These are phyloP conservation scores for Serendipita sp. DNA, from an alignment of 1,284 basidiomycete genomes.

Conservation along the genomic window DNA sequence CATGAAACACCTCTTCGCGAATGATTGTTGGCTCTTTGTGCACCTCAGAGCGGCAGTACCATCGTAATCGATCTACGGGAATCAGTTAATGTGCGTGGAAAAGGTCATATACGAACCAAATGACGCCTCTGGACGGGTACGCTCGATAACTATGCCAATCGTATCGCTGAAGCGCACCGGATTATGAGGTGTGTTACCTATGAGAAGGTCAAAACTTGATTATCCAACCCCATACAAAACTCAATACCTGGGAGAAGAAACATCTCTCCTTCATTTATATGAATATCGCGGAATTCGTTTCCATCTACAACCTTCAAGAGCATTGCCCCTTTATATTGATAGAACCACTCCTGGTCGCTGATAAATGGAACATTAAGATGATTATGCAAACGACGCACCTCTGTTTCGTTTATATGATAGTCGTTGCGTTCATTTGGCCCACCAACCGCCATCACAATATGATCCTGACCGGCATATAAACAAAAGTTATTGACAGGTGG, in stretches of 20 bases:
- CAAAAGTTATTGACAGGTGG: slow-evolving; percentile 89
- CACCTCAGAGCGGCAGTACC: slow-evolving; percentile 73
- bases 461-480: slow-evolving; percentile 72
- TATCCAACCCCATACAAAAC: neutral
- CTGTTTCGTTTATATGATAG: slow-evolving; percentile 87
- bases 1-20: slow-evolving; percentile 77
- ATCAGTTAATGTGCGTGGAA: slow-evolving; percentile 2
- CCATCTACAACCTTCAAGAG: slow-evolving; percentile 77
- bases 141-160: slow-evolving; percentile 87
- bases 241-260: slow-evolving; percentile 72
- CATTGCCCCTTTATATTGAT: slow-evolving; percentile 88
- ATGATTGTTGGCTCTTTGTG: slow-evolving; percentile 70
- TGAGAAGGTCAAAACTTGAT: neutral
- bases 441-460: slow-evolving; percentile 82
- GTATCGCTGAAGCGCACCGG: slow-evolving; percentile 85
- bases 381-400: slow-evolving; percentile 31
- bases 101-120: slow-evolving; percentile 22
- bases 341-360: slow-evolving; percentile 77
- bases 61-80: slow-evolving; percentile 70
- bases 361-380: neutral
- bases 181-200: slow-evolving; percentile 90
- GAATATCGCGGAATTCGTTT: slow-evolving; percentile 74
- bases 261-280: slow-evolving; percentile 91
- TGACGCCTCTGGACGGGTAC: slow-evolving; percentile 53
- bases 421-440: slow-evolving; percentile 87